Evolutionary conservation across 1,284 basidiomycete species (phyloP), one percentile per base, ranked within the genome.

Genomic region (Chiua sp.): DNA sequence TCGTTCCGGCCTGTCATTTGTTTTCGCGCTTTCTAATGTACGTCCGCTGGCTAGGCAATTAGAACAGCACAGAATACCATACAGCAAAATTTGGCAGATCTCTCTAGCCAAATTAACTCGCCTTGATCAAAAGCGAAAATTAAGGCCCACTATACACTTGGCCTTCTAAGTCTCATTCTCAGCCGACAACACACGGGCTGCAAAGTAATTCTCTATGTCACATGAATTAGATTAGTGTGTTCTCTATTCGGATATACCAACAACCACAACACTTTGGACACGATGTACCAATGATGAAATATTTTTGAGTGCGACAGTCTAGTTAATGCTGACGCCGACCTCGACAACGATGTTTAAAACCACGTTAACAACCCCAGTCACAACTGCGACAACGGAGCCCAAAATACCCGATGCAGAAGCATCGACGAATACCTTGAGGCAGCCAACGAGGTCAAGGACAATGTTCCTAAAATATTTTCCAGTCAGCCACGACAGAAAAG

Each of bases 181-280:
- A 10, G 37, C 37, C 20, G 37, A 20, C 37, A 20, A 2, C 18
- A 39, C 16, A 20, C 37, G 20, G 16, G 13, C 20, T 20, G 37
- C 16, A 39, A 39, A 18, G 18, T 39, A 39, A 39, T 2, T 18
- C 20, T 39, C 37, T 20, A 39, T 18, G 15, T 15, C 35, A 35
- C 7, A 35, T 35, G 18, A 20, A 39, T 39, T 39, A 39, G 20
- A 39, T 39, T 8, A 13, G 30, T 3, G n/a, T 12, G 3, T 44
- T 28, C 8, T 56, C 42, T 56, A 56, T 30, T 58, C 11, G 18
- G 48, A 6, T 23, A 52, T 28, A 46, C 30, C 32, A 10, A 26
- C 12, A 37, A 61, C 59, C 50, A 56, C 33, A 49, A 39, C 18
- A 23, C 51, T 61, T n/a, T n/a, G n/a, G n/a, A n/a, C 60, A n/a